phyloP scores from a whole-genome alignment of 1,139 yeast species.

The Taphrina deformans region DNA sequence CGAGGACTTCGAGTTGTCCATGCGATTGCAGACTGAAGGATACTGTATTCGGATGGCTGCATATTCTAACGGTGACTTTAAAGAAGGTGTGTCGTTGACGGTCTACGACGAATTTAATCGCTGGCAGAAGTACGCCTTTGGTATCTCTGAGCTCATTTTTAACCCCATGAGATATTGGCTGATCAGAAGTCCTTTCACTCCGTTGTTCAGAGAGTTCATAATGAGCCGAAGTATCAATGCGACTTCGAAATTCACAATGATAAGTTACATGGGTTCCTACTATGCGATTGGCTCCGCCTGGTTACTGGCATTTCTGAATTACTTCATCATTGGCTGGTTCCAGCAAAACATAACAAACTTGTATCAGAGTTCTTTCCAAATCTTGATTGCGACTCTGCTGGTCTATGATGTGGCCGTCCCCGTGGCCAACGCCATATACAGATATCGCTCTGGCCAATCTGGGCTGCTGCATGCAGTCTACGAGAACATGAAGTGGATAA shows the following conservation, averaged over 20 bases:
- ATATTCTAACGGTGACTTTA: slow-evolving; percentile 35
- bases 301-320: slow-evolving; percentile 36
- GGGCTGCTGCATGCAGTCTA: slow-evolving; percentile 19
- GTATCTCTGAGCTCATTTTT: slow-evolving; percentile 37
- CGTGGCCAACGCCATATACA: slow-evolving; percentile 35
- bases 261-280: slow-evolving; percentile 38
- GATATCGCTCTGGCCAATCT: slow-evolving; percentile 32
- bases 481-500: slow-evolving; percentile 23
- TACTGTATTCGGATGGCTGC: slow-evolving; percentile 35
- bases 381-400: slow-evolving; percentile 33
- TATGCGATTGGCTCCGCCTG: slow-evolving; percentile 37
- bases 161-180: slow-evolving; percentile 35
- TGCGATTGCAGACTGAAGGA: slow-evolving; percentile 36
- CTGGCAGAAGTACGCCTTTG: slow-evolving; percentile 38
- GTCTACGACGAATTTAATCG: slow-evolving; percentile 38
- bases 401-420: slow-evolving; percentile 38
- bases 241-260: slow-evolving; percentile 36
- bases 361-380: slow-evolving; percentile 36
- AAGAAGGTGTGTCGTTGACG: slow-evolving; percentile 38
- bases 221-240: slow-evolving; percentile 30
- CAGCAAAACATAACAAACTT: slow-evolving; percentile 33
- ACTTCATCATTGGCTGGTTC: slow-evolving; percentile 37
- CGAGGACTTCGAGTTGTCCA: slow-evolving; percentile 39
- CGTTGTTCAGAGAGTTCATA: slow-evolving; percentile 35
- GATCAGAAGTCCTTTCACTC: slow-evolving; percentile 36